Evolutionary conservation across 257 asterid species (phyloP).

Genomic region (Solanum chiquidenum): DNA sequence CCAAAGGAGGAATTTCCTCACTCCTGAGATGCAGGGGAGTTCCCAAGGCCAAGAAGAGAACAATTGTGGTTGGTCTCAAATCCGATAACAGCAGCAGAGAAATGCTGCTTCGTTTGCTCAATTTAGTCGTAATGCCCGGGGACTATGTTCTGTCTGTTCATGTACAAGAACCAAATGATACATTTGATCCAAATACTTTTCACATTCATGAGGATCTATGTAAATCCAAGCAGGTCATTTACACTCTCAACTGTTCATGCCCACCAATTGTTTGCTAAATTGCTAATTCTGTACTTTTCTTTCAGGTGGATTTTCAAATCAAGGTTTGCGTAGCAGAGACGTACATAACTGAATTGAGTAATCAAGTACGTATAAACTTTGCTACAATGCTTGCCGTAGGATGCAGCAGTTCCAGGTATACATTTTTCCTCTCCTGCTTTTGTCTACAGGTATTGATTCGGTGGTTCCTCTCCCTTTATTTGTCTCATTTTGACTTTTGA

Average conservation of each 20-base stretch:
- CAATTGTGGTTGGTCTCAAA: constrained; percentile 54
- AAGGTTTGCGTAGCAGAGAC: constrained; percentile 51
- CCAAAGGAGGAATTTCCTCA: constrained; percentile 14
- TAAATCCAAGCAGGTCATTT: constrained; percentile 30
- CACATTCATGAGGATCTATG: constrained; percentile 39
- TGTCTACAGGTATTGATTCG: background rate
- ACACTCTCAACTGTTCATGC: background rate
- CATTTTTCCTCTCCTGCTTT: background rate
- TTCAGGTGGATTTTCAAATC: constrained; percentile 72
- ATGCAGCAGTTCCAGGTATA: constrained; percentile 21
- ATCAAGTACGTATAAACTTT: constrained; percentile 51
- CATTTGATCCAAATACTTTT: constrained; percentile 59
- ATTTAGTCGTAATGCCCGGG: constrained; percentile 21
- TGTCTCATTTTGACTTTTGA: background rate
- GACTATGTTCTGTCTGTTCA: constrained; percentile 65
- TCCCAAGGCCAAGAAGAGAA: constrained; percentile 21
- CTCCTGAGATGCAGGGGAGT: constrained; percentile 18
- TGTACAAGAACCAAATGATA: constrained; percentile 34
- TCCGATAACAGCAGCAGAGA: constrained; percentile 62
- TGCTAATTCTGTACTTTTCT: background rate
- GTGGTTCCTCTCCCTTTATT: background rate
- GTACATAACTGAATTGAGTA: constrained; percentile 43
- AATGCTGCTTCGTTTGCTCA: constrained; percentile 53
- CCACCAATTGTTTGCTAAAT: background rate
- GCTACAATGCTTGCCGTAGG: constrained; percentile 37